Evolutionary conservation across 192 early-diverging fungal species (phyloP).

Genomic region (Gryganskiella cystojenkinii): DNA sequence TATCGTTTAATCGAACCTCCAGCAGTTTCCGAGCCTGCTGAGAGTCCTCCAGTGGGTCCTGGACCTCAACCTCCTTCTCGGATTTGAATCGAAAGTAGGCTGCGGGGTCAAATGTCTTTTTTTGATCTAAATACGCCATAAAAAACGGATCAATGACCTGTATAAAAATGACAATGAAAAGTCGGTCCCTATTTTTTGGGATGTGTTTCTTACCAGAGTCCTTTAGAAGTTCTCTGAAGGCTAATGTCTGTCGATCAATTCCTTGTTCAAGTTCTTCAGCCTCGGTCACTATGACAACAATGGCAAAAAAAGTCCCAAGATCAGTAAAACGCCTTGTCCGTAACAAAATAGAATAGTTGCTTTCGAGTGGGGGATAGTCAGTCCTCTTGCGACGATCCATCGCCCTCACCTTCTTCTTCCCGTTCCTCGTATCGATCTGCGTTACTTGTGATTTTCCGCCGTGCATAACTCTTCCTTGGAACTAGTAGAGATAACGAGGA

Average conservation of each 20-base stretch:
- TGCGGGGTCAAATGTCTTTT: slow-evolving; percentile 48
- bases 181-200: not conserved
- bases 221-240: slow-evolving; percentile 38
- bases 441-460: slow-evolving; percentile 46
- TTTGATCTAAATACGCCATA: no score
- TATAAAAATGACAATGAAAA: not conserved
- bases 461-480: slow-evolving; percentile 36
- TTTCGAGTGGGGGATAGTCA: no score
- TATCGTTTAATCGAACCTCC: slow-evolving; percentile 33
- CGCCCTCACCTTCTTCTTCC: slow-evolving; percentile 27
- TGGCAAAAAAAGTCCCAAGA: not conserved
- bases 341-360: no score
- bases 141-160: no score
- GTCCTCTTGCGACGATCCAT: no score
- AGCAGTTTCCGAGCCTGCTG: slow-evolving; percentile 40
- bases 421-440: slow-evolving; percentile 35
- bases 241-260: slow-evolving; percentile 46
- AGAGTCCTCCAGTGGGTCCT: slow-evolving; percentile 36
- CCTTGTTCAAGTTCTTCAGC: slow-evolving; percentile 50
- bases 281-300: slow-evolving; percentile 30
- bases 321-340: not conserved
- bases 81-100: slow-evolving; percentile 52
- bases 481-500: not conserved
- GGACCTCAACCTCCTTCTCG: slow-evolving; percentile 40
- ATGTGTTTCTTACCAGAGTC: slow-evolving; percentile 14